Base-by-base conservation (phyloP, 2,329 filamentous ascomycete genomes). In the Coniochaeta sp. region DNA sequence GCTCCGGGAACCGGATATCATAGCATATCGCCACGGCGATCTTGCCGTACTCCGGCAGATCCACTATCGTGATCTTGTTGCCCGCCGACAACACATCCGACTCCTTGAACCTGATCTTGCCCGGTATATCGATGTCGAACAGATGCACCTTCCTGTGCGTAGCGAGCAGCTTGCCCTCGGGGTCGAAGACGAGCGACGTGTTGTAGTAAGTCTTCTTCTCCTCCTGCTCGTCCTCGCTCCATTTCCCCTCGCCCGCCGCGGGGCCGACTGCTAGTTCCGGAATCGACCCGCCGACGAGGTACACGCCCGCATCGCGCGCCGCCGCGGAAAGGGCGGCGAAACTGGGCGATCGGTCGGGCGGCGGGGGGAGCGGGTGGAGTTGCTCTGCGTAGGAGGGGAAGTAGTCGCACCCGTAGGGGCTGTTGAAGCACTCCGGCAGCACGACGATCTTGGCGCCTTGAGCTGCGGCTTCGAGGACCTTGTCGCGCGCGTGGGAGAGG, bases 391-490 rank as follows among this genome's bases (percentile, higher is more conserved):
- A 98, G 63, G 87, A 84, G 59, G 93, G 89, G 77, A 99, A 99
- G 80, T 88, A 93, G 70, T 91, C 74, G 66, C 87, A 92, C 66
- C 95, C 95, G 76, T 99, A 99, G 9, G 95, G 95, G 47, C 90
- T 96, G 80, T 99, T 99, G 86, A 99, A 99, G 81, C 95, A 99
- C 79, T 99, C 95, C 38, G 95, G 95, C 19, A 99, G 84, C 36
- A 98, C 91, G 65, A 98, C 88, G 62, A 99, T 86, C 61, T 89
- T 86, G 62, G 93, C 91, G 66, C 93, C 93, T 3, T 78, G 78
- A 28, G 79, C 74, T 26, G 91, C 88, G 6, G 95, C 93, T 73
- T 91, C 87, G 64, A 91, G 83, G 61, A 98, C 92, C 72, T 95
- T 93, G 50, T 82, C 80, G 61, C 90, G 88, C 14, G 95, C 93